Conservation (phyloP, 176 grass and related monocot genomes). For the Triticum dicoccoides region DNA sequence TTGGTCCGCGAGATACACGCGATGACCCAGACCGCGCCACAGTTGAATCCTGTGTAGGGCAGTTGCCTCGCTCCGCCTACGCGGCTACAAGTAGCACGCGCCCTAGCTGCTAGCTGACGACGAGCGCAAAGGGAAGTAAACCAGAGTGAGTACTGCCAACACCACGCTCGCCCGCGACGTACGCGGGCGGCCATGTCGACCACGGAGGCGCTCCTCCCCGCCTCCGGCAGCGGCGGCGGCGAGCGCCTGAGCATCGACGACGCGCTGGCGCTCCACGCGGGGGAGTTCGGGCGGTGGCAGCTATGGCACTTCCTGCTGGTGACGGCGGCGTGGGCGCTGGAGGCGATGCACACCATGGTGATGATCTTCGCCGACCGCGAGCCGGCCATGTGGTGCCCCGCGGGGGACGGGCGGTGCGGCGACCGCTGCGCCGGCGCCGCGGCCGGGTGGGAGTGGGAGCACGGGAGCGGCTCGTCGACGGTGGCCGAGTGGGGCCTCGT, state of each 20-base stretch:
- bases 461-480: conserved; percentile 41
- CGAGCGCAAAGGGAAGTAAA: background rate
- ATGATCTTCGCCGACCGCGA: conserved; percentile 91
- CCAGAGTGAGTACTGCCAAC: background rate
- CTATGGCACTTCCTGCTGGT: conserved; percentile 82
- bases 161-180: background rate
- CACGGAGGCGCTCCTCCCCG: conserved; percentile 30
- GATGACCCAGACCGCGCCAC: too few relatives aligned
- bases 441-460: conserved; percentile 57
- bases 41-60: too few relatives aligned
- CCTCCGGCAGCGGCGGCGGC: background rate
- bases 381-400: conserved; percentile 26
- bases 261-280: conserved; percentile 51
- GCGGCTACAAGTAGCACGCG: background rate
- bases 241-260: conserved; percentile 63
- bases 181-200: conserved; percentile 15
- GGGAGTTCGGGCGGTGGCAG: conserved; percentile 90
- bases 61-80: background rate
- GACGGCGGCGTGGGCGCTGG: conserved; percentile 75
- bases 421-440: conserved; percentile 35
- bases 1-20: background rate
- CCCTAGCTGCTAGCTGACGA: background rate
- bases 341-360: conserved; percentile 86
- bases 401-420: background rate
- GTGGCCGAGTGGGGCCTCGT: conserved; percentile 74